phyloP scores from a whole-genome alignment of 768 basidiomycete genomes.

The Mycena pura region DNA sequence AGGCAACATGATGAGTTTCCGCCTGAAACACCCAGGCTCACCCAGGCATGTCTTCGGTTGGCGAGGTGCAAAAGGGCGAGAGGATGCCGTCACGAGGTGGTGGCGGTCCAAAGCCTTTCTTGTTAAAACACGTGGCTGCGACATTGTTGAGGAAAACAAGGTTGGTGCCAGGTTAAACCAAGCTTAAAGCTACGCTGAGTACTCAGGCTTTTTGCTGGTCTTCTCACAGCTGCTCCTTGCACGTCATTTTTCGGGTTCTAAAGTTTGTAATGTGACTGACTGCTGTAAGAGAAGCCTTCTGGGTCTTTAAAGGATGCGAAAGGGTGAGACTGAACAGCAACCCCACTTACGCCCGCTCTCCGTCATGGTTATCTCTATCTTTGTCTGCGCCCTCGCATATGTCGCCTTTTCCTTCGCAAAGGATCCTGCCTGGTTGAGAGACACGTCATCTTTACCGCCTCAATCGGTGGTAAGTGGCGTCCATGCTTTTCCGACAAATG shows the following conservation, averaged over 20 bases:
- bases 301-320: conserved; percentile 22
- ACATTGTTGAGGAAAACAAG: not conserved
- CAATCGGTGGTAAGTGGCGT: conserved; percentile 34
- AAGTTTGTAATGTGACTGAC: conserved; percentile 26
- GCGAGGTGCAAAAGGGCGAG: no score
- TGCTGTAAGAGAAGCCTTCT: not conserved
- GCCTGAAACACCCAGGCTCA: no score
- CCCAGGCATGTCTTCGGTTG: no score
- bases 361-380: conserved; percentile 16
- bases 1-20: no score
- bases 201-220: not conserved
- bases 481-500: not conserved
- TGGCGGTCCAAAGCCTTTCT: no score
- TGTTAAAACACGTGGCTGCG: no score
- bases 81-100: no score
- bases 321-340: conserved; percentile 2
- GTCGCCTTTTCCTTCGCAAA: conserved; percentile 16
- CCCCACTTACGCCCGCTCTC: not conserved
- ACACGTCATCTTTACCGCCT: conserved; percentile 27
- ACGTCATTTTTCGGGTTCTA: conserved; percentile 23
- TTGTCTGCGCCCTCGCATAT: conserved; percentile 24
- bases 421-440: conserved; percentile 18
- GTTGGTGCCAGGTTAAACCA: not conserved
- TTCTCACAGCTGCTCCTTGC: conserved; percentile 16
- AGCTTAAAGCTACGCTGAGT: conserved; percentile 2